phyloP scores from a whole-genome alignment of 176 grass and related monocot genomes.

The Carex littledalei region DNA sequence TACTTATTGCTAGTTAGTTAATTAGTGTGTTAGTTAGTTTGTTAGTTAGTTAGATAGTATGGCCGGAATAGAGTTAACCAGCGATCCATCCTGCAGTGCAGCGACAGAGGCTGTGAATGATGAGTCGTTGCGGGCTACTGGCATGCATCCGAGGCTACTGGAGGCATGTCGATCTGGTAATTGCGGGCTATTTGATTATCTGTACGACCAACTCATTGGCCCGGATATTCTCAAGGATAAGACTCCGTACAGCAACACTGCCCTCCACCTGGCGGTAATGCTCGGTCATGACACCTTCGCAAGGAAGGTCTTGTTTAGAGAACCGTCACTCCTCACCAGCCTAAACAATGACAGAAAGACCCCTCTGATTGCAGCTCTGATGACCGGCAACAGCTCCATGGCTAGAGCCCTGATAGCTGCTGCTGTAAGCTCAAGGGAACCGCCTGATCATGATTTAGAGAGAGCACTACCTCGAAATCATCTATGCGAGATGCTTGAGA shows the following conservation, averaged over 20 bases:
- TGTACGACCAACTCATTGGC: neutral
- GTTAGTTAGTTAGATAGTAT: neutral
- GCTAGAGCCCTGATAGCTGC: neutral
- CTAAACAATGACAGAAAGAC: neutral
- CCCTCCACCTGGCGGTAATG: neutral
- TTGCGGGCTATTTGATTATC: neutral
- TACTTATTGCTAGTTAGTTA: neutral
- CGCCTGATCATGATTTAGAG: neutral
- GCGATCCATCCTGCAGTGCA: neutral
- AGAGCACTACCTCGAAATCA: neutral
- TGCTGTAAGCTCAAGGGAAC: neutral
- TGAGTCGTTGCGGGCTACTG: neutral
- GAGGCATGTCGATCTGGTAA: neutral
- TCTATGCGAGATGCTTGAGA: neutral
- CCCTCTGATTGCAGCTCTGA: conserved; percentile 2
- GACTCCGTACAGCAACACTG: neutral
- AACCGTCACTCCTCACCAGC: neutral
- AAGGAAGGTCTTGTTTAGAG: neutral
- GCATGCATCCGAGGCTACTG: neutral
- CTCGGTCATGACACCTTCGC: neutral
- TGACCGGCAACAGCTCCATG: neutral
- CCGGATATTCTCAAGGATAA: neutral
- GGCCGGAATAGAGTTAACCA: neutral
- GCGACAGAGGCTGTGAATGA: neutral
- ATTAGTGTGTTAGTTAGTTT: no score